Conservation (phyloP, 148 eudicot species). For the Arctostaphylos glauca region DNA sequence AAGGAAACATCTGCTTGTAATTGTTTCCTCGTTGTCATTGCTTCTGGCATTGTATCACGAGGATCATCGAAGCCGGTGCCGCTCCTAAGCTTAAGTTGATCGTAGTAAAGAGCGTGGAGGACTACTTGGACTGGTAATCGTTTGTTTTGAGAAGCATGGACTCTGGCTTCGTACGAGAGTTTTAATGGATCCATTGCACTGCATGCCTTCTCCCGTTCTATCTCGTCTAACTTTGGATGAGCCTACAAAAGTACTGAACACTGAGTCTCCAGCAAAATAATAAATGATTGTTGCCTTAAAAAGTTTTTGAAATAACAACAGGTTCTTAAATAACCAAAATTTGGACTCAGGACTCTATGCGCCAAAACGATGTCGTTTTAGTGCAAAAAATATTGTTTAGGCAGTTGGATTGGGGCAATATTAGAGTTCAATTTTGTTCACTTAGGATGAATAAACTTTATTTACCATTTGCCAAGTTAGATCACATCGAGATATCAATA, state of each 20-base stretch:
- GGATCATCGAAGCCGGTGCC: slow-evolving; percentile 39
- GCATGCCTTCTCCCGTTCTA: slow-evolving; percentile 89
- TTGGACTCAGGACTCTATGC: too few relatives aligned
- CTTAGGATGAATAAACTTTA: too few relatives aligned
- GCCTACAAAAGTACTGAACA: slow-evolving; percentile 38
- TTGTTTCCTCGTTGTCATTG: slow-evolving; percentile 44
- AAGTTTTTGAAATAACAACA: too few relatives aligned
- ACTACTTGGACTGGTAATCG: slow-evolving; percentile 85
- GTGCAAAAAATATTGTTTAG: too few relatives aligned
- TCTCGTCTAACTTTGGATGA: slow-evolving; percentile 89
- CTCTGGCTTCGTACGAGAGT: slow-evolving; percentile 81
- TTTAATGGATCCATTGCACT: slow-evolving; percentile 88
- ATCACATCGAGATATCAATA: too few relatives aligned
- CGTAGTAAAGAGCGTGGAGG: slow-evolving; percentile 87
- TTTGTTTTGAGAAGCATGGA: slow-evolving; percentile 93
- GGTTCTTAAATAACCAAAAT: too few relatives aligned
- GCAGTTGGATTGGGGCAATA: too few relatives aligned
- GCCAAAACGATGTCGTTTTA: too few relatives aligned
- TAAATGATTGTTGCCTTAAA: too few relatives aligned
- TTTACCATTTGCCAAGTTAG: too few relatives aligned
- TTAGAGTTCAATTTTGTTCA: too few relatives aligned
- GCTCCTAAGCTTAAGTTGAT: slow-evolving; percentile 71
- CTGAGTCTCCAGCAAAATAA: too few relatives aligned
- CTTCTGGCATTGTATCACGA: slow-evolving; percentile 10
- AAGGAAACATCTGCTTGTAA: slow-evolving; percentile 60